Base-by-base conservation (phyloP, 441 rosid species). In the Euphorbia corollata region DNA sequence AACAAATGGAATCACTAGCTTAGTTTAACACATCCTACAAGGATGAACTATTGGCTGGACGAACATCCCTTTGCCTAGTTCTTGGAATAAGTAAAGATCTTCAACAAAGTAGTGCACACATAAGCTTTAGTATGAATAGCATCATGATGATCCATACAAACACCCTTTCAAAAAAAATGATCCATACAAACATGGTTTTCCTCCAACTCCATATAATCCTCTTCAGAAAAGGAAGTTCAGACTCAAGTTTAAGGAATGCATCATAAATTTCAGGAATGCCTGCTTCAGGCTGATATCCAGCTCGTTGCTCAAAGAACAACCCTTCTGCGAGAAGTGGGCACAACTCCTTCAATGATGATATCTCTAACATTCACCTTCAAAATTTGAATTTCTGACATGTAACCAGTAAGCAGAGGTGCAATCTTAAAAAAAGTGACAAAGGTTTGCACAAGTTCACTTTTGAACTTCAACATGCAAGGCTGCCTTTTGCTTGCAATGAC, bases 261-360 rank as follows among this genome's bases (percentile, higher is more conserved):
- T 82, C 89, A 19, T 91, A 84, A 63, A 91, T 74, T 83, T 93
- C 96, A 27, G 93, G 99, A 67, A 93, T 82, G 59, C 99, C 97
- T 50, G 86, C 90, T 47, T 85, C 92, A 0, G 84, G 81, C 30
- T 16, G 77, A 68, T 61, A 85, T 30, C 86, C 92, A 5, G 96
- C 97, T 62, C 96, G 80, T 53, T 89, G 97, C 73, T 87, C 96
- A 7, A n/a, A 89, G 80, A 30, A 71, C 55, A 54, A 87, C 86
- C 76, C 75, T 86, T 63, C 91, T 4, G 72, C 97, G 91, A 69
- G 92, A 79, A 43, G 99, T 86, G 43, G 95, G 96, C 9, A 79
- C 74, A 3, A 68, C 57, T 19, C 85, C 79, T 77, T 89, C 97
- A 0, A 65, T n/a, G 4, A 27, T 64, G 32, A 85, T 80, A 63